phyloP scores from a whole-genome alignment of 2,329 filamentous ascomycete genomes.

The Bisporella sp. region DNA sequence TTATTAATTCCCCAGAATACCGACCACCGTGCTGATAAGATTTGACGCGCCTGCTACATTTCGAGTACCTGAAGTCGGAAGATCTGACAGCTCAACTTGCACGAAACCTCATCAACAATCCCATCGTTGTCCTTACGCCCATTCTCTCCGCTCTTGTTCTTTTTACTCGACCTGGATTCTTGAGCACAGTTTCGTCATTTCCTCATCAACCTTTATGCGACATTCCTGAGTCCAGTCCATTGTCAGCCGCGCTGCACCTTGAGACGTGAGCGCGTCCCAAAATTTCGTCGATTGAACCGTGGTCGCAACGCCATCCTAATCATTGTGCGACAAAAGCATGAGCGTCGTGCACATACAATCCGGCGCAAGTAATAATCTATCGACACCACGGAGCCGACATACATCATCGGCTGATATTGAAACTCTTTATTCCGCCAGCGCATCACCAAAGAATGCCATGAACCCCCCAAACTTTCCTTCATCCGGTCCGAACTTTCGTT shows the following conservation, averaged over 20 bases:
- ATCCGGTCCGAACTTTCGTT: conserved; percentile 24
- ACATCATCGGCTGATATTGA: conserved; percentile 16
- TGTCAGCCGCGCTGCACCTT: background rate
- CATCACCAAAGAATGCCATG: conserved; percentile 28
- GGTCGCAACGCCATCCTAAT: conserved; percentile 6
- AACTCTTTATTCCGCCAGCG: conserved; percentile 10
- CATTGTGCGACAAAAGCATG: conserved; percentile 20
- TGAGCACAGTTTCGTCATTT: background rate
- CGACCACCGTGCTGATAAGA: background rate
- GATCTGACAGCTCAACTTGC: conserved; percentile 17
- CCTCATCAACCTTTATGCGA: background rate
- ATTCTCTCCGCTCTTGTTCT: background rate
- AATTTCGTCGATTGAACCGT: conserved; percentile 5
- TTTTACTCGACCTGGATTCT: background rate
- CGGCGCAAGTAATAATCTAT: conserved; percentile 13
- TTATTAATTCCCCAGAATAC: too few relatives aligned
- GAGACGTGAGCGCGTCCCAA: background rate
- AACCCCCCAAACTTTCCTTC: conserved; percentile 26
- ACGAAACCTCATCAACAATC: conserved; percentile 5
- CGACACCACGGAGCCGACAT: conserved; percentile 10
- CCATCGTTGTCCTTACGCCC: background rate
- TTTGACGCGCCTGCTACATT: conserved; percentile 10
- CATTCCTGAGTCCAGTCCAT: background rate
- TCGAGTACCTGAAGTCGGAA: conserved; percentile 1
- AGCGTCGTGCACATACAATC: conserved; percentile 15